Conservation (phyloP, 768 basidiomycete species). For the Obba rivulosa region DNA sequence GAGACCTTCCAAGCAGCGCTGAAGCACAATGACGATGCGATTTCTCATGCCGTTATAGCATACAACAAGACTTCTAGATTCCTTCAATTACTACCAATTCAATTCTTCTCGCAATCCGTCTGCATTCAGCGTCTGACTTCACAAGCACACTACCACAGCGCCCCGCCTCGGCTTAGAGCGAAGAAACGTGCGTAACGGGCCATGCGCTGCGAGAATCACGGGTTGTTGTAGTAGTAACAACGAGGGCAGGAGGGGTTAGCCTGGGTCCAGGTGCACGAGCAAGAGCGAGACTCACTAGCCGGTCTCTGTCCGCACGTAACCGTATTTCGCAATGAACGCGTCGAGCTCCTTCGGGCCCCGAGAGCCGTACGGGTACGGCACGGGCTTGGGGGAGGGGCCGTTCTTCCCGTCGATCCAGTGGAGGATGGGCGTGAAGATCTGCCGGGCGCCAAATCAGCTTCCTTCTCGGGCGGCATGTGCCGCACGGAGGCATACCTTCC, state of each 20-base stretch:
- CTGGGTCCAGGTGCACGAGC: slow-evolving; percentile 5
- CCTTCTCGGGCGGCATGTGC: neutral
- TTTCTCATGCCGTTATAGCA: neutral
- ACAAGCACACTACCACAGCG: neutral
- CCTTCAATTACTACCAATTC: neutral
- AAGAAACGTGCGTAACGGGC: slow-evolving; percentile 68
- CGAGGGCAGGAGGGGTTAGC: slow-evolving; percentile 7
- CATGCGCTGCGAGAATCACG: slow-evolving; percentile 44
- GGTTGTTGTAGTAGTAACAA: neutral
- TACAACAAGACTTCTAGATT: neutral
- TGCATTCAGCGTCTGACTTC: neutral
- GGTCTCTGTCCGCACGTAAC: slow-evolving; percentile 61
- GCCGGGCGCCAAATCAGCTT: slow-evolving; percentile 5
- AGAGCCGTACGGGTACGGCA: slow-evolving; percentile 87
- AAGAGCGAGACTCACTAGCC: slow-evolving; percentile 60
- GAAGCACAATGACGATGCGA: neutral
- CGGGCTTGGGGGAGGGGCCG: slow-evolving; percentile 63
- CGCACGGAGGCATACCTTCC: slow-evolving; percentile 72
- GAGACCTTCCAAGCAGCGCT: neutral
- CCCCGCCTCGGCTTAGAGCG: slow-evolving; percentile 31
- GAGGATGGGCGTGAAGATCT: slow-evolving; percentile 93
- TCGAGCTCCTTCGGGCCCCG: slow-evolving; percentile 89
- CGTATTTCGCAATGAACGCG: slow-evolving; percentile 66
- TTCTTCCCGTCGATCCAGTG: slow-evolving; percentile 90
- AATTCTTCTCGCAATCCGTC: no score